Percentiles rank a stretch among this genome's conserved stretches.
phyloP scores from a whole-genome alignment of 1,284 basidiomycete species.

The Microbotryum lychnidis-dioicae region DNA sequence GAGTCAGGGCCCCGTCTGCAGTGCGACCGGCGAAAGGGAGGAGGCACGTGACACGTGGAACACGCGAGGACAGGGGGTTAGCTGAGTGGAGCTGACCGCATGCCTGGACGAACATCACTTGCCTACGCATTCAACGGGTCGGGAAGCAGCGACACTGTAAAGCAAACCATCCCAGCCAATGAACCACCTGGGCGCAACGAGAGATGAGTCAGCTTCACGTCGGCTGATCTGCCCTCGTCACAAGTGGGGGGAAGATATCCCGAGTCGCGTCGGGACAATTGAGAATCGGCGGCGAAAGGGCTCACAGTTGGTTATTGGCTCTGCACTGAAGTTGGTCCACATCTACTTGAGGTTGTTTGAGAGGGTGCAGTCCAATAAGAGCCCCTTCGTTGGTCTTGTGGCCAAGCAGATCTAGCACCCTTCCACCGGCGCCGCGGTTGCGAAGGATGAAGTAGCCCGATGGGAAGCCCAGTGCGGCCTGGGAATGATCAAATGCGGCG shows the following conservation, averaged over 20 bases:
- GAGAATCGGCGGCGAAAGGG: background rate
- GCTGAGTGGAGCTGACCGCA: constrained; percentile 8
- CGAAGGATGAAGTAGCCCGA: constrained; percentile 24
- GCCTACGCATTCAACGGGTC: background rate
- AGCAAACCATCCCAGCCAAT: constrained; percentile 22
- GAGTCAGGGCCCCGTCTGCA: constrained; percentile 10
- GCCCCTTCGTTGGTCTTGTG: constrained; percentile 17
- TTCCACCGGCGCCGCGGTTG: constrained; percentile 16
- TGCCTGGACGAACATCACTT: background rate
- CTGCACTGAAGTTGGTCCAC: constrained; percentile 1
- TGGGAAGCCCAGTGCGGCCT: constrained; percentile 11
- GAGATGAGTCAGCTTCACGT: background rate
- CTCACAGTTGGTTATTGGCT: constrained; percentile 3
- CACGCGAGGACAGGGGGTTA: fast-evolving
- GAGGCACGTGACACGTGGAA: background rate
- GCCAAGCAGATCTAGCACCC: constrained; percentile 19
- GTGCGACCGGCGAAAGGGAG: background rate
- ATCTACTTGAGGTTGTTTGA: constrained; percentile 19
- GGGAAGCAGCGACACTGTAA: constrained; percentile 1
- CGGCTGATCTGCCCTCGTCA: constrained; percentile 12
- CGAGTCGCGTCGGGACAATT: background rate
- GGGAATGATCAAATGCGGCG: constrained; percentile 10
- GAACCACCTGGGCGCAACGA: constrained; percentile 1
- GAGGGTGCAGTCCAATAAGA: constrained; percentile 21
- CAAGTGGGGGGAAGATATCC: constrained; percentile 3